phyloP scores from a whole-genome alignment of 2,329 filamentous ascomycete genomes.

The Cercospora sesami region DNA sequence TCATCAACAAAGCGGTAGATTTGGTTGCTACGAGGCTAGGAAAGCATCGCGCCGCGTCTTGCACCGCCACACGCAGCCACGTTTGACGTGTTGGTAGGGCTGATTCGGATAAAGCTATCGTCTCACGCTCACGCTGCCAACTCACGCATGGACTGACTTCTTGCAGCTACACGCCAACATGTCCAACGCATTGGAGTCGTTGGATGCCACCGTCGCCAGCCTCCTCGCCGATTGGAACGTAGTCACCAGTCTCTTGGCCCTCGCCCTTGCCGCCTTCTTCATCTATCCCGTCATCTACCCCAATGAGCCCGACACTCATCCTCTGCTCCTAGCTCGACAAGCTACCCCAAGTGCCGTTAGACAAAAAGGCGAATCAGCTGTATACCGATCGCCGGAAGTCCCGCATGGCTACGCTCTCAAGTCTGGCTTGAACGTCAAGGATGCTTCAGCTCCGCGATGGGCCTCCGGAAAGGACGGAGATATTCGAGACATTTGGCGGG shows the following conservation, averaged over 20 bases:
- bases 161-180: slow-evolving; percentile 10
- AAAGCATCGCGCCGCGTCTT: not conserved
- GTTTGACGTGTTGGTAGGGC: not conserved
- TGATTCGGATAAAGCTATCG: slow-evolving; percentile 1
- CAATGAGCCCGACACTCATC: slow-evolving; percentile 85
- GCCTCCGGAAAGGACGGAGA: slow-evolving; percentile 81
- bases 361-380: slow-evolving; percentile 78
- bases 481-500: slow-evolving; percentile 86
- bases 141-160: not conserved
- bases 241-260: slow-evolving; percentile 71
- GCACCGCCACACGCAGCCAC: not conserved
- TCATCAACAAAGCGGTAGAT: not conserved
- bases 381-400: slow-evolving; percentile 79
- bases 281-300: slow-evolving; percentile 69
- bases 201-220: slow-evolving; percentile 70
- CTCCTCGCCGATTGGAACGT: slow-evolving; percentile 78
- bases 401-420: slow-evolving; percentile 83
- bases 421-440: slow-evolving; percentile 77
- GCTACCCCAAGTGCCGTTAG: slow-evolving; percentile 75
- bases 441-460: slow-evolving; percentile 78
- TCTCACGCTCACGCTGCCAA: not conserved
- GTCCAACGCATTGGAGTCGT: slow-evolving; percentile 33
- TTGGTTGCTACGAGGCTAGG: slow-evolving; percentile 3
- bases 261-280: slow-evolving; percentile 65
- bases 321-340: slow-evolving; percentile 85